These are phyloP conservation scores for Dendrobium nobile DNA, from an alignment of 106 monocot genomes.

Conservation along the genomic window DNA sequence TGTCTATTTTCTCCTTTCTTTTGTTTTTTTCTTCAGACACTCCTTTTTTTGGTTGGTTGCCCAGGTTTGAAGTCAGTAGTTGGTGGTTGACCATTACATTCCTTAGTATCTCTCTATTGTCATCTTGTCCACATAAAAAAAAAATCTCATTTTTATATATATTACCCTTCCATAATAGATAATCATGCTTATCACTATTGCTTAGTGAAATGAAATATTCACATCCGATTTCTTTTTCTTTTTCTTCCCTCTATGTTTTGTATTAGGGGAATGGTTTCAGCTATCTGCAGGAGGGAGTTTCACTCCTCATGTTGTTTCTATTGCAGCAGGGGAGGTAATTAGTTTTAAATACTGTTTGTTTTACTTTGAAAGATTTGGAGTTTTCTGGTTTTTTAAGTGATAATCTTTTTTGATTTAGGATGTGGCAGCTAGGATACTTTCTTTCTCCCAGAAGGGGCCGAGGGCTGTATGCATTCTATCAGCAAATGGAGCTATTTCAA, in stretches of 20 bases:
- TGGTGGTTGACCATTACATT: not conserved
- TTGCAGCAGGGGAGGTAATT: constrained; percentile 69
- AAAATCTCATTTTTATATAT: not conserved
- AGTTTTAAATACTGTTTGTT: not conserved
- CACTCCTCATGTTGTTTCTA: constrained; percentile 62
- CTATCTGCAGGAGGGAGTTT: constrained; percentile 70
- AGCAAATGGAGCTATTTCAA: constrained; percentile 76
- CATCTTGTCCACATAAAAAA: not conserved
- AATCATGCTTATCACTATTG: not conserved
- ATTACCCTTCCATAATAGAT: not conserved
- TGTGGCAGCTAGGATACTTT: constrained; percentile 52
- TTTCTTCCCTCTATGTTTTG: constrained; percentile 2
- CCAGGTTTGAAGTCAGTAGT: not conserved
- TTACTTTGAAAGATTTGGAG: not conserved
- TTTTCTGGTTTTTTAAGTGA: not conserved
- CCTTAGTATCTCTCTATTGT: not conserved
- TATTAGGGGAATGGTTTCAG: constrained; percentile 67
- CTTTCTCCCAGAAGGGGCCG: constrained; percentile 75
- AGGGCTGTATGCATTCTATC: constrained; percentile 69
- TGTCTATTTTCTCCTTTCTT: too few species aligned
- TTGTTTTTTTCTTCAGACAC: not conserved
- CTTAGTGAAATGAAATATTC: not conserved
- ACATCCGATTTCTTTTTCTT: not conserved
- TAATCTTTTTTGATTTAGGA: constrained; percentile 27
- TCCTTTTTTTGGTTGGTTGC: constrained; percentile 2